phyloP scores from a whole-genome alignment of 805 yeast genomes.

The Danielia oregonensis region DNA sequence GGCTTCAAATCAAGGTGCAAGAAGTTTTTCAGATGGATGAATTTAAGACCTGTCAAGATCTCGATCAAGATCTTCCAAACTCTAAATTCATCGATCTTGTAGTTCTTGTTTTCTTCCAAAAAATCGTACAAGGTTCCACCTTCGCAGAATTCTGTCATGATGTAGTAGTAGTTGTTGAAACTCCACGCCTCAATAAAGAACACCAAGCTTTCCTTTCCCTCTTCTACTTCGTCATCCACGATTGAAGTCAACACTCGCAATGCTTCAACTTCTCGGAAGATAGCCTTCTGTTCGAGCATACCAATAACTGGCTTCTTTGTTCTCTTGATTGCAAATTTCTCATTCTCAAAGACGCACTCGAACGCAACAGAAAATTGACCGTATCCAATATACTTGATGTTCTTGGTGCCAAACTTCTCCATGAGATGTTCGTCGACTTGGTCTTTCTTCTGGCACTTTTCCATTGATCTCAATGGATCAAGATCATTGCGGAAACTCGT shows the following conservation, averaged over 20 bases:
- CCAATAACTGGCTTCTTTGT: slow-evolving; percentile 60
- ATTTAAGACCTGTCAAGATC: slow-evolving; percentile 71
- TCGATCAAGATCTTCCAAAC: slow-evolving; percentile 95
- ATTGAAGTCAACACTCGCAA: slow-evolving; percentile 41
- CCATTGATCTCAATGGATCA: neutral
- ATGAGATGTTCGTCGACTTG: slow-evolving; percentile 42
- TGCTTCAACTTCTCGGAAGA: slow-evolving; percentile 76
- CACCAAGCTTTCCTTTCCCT: slow-evolving; percentile 75
- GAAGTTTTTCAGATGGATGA: slow-evolving; percentile 69
- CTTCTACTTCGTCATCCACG: slow-evolving; percentile 41
- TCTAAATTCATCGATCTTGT: slow-evolving; percentile 88
- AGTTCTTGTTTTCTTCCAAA: slow-evolving; percentile 66
- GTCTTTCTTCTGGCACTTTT: slow-evolving; percentile 5
- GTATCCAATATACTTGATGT: slow-evolving; percentile 67
- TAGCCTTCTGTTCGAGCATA: slow-evolving; percentile 53
- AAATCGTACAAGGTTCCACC: slow-evolving; percentile 87
- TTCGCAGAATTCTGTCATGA: slow-evolving; percentile 94
- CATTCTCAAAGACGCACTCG: slow-evolving; percentile 65
- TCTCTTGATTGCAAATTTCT: slow-evolving; percentile 83
- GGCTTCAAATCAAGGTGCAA: slow-evolving; percentile 93
- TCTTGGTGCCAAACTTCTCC: slow-evolving; percentile 47
- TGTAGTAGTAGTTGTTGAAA: slow-evolving; percentile 66
- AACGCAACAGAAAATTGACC: slow-evolving; percentile 92
- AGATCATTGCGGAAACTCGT: slow-evolving; percentile 1
- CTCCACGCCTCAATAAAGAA: slow-evolving; percentile 87